Base-by-base conservation (phyloP, 2,329 filamentous ascomycete species). In the Cadophora sp. region DNA sequence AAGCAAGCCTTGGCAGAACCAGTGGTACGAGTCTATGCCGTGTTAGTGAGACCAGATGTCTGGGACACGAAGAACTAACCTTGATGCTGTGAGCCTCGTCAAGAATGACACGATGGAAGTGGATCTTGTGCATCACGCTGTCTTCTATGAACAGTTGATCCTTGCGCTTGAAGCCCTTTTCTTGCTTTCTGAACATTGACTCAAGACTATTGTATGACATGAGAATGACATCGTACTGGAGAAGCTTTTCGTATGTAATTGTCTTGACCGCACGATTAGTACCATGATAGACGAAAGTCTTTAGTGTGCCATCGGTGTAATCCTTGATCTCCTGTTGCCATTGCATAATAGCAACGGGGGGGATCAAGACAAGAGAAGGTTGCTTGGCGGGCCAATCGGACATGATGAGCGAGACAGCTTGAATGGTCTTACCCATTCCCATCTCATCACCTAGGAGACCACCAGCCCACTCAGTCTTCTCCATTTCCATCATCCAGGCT, bases 351-450 rank as follows among this genome's bases (percentile, higher is more conserved):
- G 95, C 95, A 48, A 97, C 95, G 0, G 95, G 95, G 0, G 95
- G 95, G 0, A 97, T 94, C 41, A 97, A 85, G 1, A 98, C 94
- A 4, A 98, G 83, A 0, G 93, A 92, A 1, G 96, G 95, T 64
- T 90, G 82, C 72, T 91, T 91, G 24, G 89, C 91, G 3, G 94
- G 95, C 74, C 92, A 97, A 77, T 98, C 94, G 0, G 95, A 97
- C 96, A 98, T 98, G 79, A 99, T 94, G 53, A 99, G 85, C 3
- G 95, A 97, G 20, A 99, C 96, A 2, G 96, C 95, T 79, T 99
- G 96, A 60, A 99, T 98, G 0, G 96, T 99, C 82, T 99, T 99
- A 59, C 96, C 96, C 81, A 99, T 92, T 7, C 96, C 96, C 96
- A 99, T 99, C 80, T 99, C 96, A 73, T 99, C 96, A 67, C 96